Evolutionary conservation across 2,329 filamentous ascomycete species (phyloP).

Genomic region (Shiraia bambusicola): DNA sequence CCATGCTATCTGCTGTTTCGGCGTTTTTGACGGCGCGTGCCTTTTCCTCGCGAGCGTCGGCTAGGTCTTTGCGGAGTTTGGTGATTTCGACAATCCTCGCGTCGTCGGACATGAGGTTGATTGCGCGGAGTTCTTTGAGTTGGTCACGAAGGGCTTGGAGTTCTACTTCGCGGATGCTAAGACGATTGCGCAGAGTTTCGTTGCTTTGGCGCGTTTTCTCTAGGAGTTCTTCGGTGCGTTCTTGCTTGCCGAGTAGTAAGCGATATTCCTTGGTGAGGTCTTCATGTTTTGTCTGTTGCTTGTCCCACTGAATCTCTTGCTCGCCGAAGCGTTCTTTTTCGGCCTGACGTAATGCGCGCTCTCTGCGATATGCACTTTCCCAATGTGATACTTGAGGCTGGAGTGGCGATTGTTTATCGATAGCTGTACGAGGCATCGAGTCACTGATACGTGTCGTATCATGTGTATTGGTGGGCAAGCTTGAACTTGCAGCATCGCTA

Average conservation of each 20-base stretch:
- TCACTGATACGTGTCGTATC: slow-evolving; percentile 48
- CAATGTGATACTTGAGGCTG: slow-evolving; percentile 8
- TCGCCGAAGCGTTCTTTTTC: slow-evolving; percentile 17
- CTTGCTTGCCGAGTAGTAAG: slow-evolving; percentile 17
- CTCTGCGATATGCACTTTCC: slow-evolving; percentile 7
- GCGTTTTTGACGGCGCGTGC: slow-evolving; percentile 35
- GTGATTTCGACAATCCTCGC: slow-evolving; percentile 26
- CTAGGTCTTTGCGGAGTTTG: slow-evolving; percentile 24
- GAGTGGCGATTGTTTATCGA: slow-evolving; percentile 9
- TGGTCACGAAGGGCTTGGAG: slow-evolving; percentile 11
- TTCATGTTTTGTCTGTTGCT: slow-evolving; percentile 33
- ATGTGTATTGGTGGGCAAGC: slow-evolving; percentile 9
- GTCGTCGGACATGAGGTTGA: slow-evolving; percentile 24
- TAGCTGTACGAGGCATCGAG: slow-evolving; percentile 39
- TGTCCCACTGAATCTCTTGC: slow-evolving; percentile 19
- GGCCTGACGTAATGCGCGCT: slow-evolving; percentile 13
- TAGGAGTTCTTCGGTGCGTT: slow-evolving; percentile 16
- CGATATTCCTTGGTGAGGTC: slow-evolving; percentile 22
- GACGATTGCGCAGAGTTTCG: slow-evolving; percentile 21
- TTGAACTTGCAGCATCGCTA: slow-evolving; percentile 6
- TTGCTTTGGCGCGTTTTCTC: slow-evolving; percentile 16
- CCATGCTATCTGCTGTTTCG: slow-evolving; percentile 44
- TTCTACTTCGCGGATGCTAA: slow-evolving; percentile 17
- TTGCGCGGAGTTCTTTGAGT: slow-evolving; percentile 21
- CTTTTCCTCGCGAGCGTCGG: slow-evolving; percentile 17